Base-by-base conservation (phyloP, 2,329 filamentous ascomycete species). In the Fusarium multiceps region DNA sequence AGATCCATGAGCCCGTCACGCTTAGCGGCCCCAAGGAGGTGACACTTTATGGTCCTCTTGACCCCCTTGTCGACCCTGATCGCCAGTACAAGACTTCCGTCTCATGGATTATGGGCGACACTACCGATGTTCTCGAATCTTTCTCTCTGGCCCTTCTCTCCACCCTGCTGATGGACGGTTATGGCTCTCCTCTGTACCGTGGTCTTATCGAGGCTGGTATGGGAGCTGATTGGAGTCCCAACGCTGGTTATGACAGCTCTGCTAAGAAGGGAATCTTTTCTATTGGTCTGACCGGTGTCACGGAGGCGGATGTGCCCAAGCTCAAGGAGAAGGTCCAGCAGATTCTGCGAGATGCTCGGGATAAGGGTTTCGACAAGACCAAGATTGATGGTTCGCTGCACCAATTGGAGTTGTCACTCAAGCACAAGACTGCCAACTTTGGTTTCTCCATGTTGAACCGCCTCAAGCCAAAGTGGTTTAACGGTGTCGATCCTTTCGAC, bases 381-480 rank as follows among this genome's bases (percentile, higher is more conserved):
- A 99, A 99, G 80, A 93, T 99, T 63, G 93, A 97, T 68, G 96
- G 96, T 4, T 92, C 97, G 68, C 86, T 99, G 56, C 96, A 99
- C 79, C 95, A 98, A 79, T 82, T 98, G 6, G 96, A 99, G 78
- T 86, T 99, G n/a, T 87, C 90, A 1, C 82, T 98, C 50, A 98
- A 98, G 82, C 94, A 99, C 82, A 98, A 98, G 84, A 98, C 94
- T 1, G 93, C 96, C 57, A 94, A 92, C 75, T 99, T 99, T 77
- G 96, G 96, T 16, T 93, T 98, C 86, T 90, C 91, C 20, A 88
- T 98, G 55, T 89, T 99, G 80, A 93, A 97, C 73, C 89, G 95
- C 43, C 86, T 98, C 10, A 93, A 97, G 77, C 92, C 93, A 3
- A 91, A 92, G 63, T 99, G 96, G 96, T 98, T 99, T 81, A 97